A percentile compares a stretch with the other conserved stretches of the same genome.
These are phyloP conservation scores for Coemansia sp. DNA, from an alignment of 371 early-diverging fungal species.

Conservation along the genomic window DNA sequence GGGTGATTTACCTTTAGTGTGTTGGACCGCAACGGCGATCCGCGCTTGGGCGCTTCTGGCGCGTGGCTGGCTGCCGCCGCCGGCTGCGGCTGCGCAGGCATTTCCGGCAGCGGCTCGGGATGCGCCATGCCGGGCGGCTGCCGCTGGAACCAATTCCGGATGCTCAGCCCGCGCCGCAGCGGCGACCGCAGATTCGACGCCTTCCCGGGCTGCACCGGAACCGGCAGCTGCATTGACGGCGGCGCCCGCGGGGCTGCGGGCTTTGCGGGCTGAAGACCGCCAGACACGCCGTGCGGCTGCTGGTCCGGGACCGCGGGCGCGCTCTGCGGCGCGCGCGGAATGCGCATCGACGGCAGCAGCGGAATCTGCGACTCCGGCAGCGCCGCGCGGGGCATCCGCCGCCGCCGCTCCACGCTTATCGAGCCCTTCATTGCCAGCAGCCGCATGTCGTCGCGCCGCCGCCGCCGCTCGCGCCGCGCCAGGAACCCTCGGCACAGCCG, in stretches of 20 bases:
- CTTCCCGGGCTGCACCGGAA: background rate
- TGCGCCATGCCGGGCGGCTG: slow-evolving; percentile 4
- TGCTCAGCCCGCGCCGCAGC: slow-evolving; percentile 19
- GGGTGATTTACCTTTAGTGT: slow-evolving; percentile 22
- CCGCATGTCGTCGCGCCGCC: slow-evolving; percentile 21
- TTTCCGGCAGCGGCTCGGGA: background rate
- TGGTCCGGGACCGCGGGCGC: background rate
- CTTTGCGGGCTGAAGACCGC: too few species aligned
- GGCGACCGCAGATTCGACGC: slow-evolving; percentile 8
- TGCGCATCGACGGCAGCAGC: background rate
- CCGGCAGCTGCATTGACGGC: slow-evolving; percentile 3
- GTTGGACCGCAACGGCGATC: slow-evolving; percentile 3
- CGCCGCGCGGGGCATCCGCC: slow-evolving; percentile 3
- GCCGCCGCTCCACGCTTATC: slow-evolving; percentile 31
- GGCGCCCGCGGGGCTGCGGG: background rate
- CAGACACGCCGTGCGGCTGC: too few species aligned
- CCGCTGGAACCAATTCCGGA: slow-evolving; percentile 35
- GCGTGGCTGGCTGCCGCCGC: background rate
- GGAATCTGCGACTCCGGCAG: background rate
- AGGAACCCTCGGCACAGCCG: slow-evolving; percentile 16
- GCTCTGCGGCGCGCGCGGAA: background rate
- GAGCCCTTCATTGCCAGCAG: slow-evolving; percentile 26
- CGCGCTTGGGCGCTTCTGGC: background rate
- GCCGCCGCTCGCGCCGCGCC: slow-evolving; percentile 8
- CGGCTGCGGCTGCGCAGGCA: background rate